Evolutionary conservation across 2,329 filamentous ascomycete genomes (phyloP), one percentile per base, ranked within the genome.

Genomic region (Drechslera avenae): DNA sequence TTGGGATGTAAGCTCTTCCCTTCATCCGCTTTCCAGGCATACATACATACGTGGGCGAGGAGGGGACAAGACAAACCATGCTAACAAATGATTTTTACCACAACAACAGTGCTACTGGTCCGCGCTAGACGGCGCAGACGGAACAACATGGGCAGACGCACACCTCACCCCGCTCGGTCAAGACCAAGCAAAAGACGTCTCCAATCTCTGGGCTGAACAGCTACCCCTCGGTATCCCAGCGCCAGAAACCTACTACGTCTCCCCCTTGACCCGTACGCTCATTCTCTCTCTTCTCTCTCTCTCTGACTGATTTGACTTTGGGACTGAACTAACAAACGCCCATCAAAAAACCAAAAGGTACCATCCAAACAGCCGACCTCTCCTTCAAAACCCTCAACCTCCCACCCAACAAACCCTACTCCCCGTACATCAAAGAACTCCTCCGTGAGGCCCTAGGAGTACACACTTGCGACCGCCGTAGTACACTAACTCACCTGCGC

Each of bases 381-480:
- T 86, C 85, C 3, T 90, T 87, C 67, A 63, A 66, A 2, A 74
- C 69, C 12, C 76, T 89, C 3, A 59, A 74, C 0, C 65, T 87
- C 1, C 83, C 83, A 0, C 58, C 68, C 2, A 64, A 73, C 2
- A 67, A 68, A 9, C 78, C 77, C 0, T 89, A 88, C 62, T 71
- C 69, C 2, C 86, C 86, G 0, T 72, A 77, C 5, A 75, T 89
- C 52, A 88, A 87, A 71, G 87, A 89, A 65, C 70, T 82, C 23
- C 75, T 89, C 55, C 79, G 86, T 26, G 87, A 90, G 70, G 81
- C 81, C 3, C 81, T 89, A 41, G 85, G 83, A 42, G 81, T 86
- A 14, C 87, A 89, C 63, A 88, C 86, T 0, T 90, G 87, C 65
- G 85, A 90, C 69, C 79, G 81, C 19, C 79, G 87, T 13, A 81